Evolutionary conservation across 345 rosid species (phyloP), one percentile per base, ranked within the genome.

Genomic region (Psidium guajava): DNA sequence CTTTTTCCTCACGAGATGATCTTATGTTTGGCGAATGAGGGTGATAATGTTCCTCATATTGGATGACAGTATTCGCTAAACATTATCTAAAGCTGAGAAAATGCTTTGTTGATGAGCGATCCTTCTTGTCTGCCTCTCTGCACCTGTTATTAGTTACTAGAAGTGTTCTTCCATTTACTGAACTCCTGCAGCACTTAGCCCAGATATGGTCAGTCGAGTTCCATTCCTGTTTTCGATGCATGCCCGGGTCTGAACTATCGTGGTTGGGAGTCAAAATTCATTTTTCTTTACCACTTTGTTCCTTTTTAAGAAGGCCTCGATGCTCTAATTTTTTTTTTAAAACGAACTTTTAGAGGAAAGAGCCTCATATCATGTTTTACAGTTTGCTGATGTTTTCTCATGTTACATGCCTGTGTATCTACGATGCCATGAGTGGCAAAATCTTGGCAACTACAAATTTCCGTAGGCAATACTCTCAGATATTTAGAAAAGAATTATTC

Each of bases 301-400:
- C 44, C 75, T 28, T 64, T 32, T 64, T 28, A 3, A 16, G 44
- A 64, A 28, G 75, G 75, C 75, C 22, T 44, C 32, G 6, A 5
- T 16, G 44, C 32, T 64, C 5, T 36, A n/a, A n/a, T n/a, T n/a
- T n/a, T n/a, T n/a, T n/a, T n/a, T n/a, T n/a, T n/a, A n/a, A n/a
- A n/a, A 7, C 4, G 9, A 64, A 28, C 21, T 36, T 32, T 20
- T 28, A 5, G 11, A 64, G 75, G 42, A 8, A 20, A 64, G 44
- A 64, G 75, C 1, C 75, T 64, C 3, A 5, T 32, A 16, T 64
- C 0, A 12, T 0, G 1, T 1, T 8, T 64, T 0, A 6, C 0
- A 20, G 11, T 64, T 64, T 64, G 75, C 44, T 64, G 44, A 64
- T 32, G 24, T 32, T 64, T 32, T 64, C 75, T 32, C 75, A 16